Percentiles rank a stretch among this genome's conserved stretches.
Evolutionary conservation across 2,329 filamentous ascomycete genomes (phyloP).

Genomic region (Colletotrichum sojae): DNA sequence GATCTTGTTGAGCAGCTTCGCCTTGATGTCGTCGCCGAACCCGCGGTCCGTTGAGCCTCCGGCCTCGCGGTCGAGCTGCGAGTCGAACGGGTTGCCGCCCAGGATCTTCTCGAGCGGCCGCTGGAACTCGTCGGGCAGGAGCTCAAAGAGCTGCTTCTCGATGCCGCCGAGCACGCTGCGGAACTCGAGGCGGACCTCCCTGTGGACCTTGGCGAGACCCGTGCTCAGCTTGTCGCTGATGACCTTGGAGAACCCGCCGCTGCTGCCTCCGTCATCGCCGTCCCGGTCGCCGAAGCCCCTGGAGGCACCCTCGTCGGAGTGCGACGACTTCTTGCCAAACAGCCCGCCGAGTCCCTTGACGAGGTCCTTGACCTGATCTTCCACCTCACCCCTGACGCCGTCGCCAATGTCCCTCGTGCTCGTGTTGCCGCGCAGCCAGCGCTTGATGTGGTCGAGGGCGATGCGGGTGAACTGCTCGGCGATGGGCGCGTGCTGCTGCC

Average conservation of each 20-base stretch:
- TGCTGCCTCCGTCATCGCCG: constrained; percentile 45
- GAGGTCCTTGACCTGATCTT: constrained; percentile 60
- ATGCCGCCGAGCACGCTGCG: constrained; percentile 59
- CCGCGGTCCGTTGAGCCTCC: constrained; percentile 52
- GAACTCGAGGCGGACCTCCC: constrained; percentile 62
- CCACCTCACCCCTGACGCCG: constrained; percentile 59
- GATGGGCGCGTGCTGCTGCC: constrained; percentile 58
- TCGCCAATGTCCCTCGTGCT: constrained; percentile 58
- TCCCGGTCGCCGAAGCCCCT: constrained; percentile 50
- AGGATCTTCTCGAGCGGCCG: constrained; percentile 61
- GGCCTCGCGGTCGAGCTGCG: constrained; percentile 56
- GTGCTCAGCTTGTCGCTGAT: constrained; percentile 64
- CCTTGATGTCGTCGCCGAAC: constrained; percentile 59
- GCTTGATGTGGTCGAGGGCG: constrained; percentile 62
- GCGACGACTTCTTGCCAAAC: constrained; percentile 52
- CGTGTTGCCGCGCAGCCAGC: constrained; percentile 60
- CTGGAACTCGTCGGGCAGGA: constrained; percentile 60
- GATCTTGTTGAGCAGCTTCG: constrained; percentile 60
- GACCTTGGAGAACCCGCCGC: constrained; percentile 59
- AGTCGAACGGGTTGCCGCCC: constrained; percentile 62
- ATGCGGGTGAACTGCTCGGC: constrained; percentile 62
- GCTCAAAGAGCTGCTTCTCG: constrained; percentile 61
- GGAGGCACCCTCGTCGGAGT: constrained; percentile 48
- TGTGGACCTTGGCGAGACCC: constrained; percentile 58
- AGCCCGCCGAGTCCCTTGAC: constrained; percentile 60